Base-by-base conservation (phyloP, 176 grass and related monocot genomes). In the Eragrostis curvula region DNA sequence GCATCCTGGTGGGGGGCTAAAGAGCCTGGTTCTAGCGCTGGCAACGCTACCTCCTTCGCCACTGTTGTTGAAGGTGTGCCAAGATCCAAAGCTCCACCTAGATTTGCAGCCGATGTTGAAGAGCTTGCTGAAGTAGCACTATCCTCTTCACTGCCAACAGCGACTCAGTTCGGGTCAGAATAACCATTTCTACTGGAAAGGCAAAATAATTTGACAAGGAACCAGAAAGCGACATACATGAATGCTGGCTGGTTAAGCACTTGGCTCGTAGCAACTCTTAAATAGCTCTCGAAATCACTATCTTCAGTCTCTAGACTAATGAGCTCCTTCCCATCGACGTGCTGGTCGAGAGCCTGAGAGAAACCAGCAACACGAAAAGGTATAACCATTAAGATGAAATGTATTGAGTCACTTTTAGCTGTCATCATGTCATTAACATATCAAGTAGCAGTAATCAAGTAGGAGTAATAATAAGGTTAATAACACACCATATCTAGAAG, bases 201-300 rank as follows among this genome's bases (percentile, higher is more conserved):
- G 56, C 9, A 25, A 59, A 28, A 44, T 14, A 77, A 13, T 40
- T 65, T 61, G 21, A 51, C 9, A 51, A 47, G 18, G n/a, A n/a
- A 56, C 40, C 70, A 83, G 64, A 16, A 67, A 43, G 25, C 27
- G 28, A 18, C 25, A 27, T 91, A 89, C 89, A 57, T 70, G 3
- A 94, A 62, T 3, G 56, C 56, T 20, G 81, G 84, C 24, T 83
- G 84, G 75, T 87, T 68, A 85, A 85, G 68, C 41, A 85, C 62
- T 52, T 73, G 68, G 25, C 73, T 29, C 60, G 91, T 60, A 5
- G 80, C 84, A 15, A 85, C 82, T 73, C 65, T 84, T 18, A 91
- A 49, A 66, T 79, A 94, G 87, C 53, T 74, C 29, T 89, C 78
- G 32, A 89, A 87, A 59, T 91, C 89, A 40, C n/a, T 15, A 28